Evolutionary conservation across 495 filamentous ascomycete genomes (phyloP).

Genomic region (Annulohypoxylon bovei): DNA sequence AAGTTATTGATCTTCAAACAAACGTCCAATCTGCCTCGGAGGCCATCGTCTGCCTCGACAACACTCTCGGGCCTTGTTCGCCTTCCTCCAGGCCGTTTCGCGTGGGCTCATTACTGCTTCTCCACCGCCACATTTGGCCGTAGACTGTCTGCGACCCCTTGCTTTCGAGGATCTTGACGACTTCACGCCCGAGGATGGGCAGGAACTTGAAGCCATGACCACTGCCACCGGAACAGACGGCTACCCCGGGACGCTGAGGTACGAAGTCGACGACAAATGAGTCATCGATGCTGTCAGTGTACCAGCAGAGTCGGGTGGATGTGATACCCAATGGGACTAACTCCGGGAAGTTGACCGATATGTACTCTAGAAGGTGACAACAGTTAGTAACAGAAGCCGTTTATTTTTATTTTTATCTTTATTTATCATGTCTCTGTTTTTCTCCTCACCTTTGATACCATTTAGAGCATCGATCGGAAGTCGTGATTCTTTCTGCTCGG

Average conservation of each 20-base stretch:
- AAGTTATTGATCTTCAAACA: slow-evolving; percentile 22
- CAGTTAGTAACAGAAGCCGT: background rate
- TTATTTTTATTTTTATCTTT: slow-evolving; percentile 19
- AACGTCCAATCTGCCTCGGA: slow-evolving; percentile 42
- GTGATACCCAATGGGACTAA: slow-evolving; percentile 50
- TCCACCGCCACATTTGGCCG: slow-evolving; percentile 48
- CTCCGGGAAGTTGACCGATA: slow-evolving; percentile 48
- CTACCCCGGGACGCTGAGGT: slow-evolving; percentile 66
- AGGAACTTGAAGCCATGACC: slow-evolving; percentile 86
- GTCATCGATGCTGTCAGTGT: slow-evolving; percentile 65
- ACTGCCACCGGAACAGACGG: slow-evolving; percentile 78
- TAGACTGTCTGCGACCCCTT: slow-evolving; percentile 40
- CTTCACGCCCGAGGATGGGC: slow-evolving; percentile 77
- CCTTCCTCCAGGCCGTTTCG: slow-evolving; percentile 51
- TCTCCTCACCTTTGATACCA: slow-evolving; percentile 36
- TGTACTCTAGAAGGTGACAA: slow-evolving; percentile 21
- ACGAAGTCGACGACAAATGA: slow-evolving; percentile 78
- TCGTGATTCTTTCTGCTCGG: slow-evolving; percentile 47
- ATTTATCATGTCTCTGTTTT: too few species aligned
- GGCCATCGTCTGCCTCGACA: slow-evolving; percentile 46
- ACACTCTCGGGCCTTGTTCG: slow-evolving; percentile 42
- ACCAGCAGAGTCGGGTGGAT: slow-evolving; percentile 78
- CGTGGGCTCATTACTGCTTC: slow-evolving; percentile 26
- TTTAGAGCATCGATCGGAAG: slow-evolving; percentile 51
- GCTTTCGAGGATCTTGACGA: slow-evolving; percentile 62